Percentiles rank a stretch among this genome's conserved stretches.
Evolutionary conservation across 352 stramenopile genomes (phyloP).

Genomic region (Phytophthora gonapodyides): DNA sequence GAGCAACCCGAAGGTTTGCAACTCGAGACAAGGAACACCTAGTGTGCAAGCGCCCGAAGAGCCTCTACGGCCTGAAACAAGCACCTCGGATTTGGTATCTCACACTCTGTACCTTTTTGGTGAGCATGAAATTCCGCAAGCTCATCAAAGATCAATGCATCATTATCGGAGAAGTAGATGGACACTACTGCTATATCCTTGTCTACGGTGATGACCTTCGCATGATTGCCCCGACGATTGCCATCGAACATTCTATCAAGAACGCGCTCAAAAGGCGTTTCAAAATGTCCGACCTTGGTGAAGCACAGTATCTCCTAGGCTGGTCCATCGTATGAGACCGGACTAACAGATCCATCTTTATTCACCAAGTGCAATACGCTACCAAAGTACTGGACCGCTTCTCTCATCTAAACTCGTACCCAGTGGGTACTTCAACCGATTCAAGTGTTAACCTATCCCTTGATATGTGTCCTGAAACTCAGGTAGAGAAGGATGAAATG

Average conservation of each 20-base stretch:
- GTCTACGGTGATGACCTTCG: constrained; percentile 17
- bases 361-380: constrained; percentile 28
- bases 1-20: constrained; percentile 10
- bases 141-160: constrained; percentile 18
- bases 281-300: constrained; percentile 14
- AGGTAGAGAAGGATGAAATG: constrained; percentile 16
- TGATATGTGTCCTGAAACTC: constrained; percentile 9
- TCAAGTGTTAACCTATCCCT: constrained; percentile 7
- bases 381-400: constrained; percentile 25
- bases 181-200: constrained; percentile 10
- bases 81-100: constrained; percentile 17
- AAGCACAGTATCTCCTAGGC: constrained; percentile 13
- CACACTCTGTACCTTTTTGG: constrained; percentile 8
- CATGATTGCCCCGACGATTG: constrained; percentile 9
- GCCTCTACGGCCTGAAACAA: constrained; percentile 11
- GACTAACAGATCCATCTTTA: constrained; percentile 12
- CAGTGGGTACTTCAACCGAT: constrained; percentile 14
- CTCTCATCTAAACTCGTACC: constrained; percentile 2
- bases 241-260: constrained; percentile 10
- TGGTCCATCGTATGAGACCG: constrained; percentile 19
- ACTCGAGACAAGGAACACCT: not conserved
- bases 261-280: constrained; percentile 19
- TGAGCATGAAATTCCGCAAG: constrained; percentile 1
- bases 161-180: not conserved
- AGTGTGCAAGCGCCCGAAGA: constrained; percentile 2